phyloP scores from a whole-genome alignment of 768 basidiomycete genomes.

The Cystobasidiopsis lactophilus region DNA sequence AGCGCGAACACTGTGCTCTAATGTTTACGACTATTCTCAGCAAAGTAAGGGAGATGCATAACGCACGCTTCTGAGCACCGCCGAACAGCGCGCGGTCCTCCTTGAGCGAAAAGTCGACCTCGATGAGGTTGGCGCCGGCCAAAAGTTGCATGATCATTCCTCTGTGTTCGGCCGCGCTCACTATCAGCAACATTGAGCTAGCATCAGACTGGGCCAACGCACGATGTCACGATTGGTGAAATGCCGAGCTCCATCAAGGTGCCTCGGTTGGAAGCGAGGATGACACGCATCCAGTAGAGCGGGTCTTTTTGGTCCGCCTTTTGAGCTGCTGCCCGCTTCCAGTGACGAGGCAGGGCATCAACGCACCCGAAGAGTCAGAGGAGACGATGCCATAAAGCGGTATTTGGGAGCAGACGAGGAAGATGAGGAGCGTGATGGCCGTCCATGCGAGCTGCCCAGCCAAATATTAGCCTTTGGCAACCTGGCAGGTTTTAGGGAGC shows the following conservation, averaged over 20 bases:
- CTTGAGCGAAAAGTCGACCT: conserved; percentile 90
- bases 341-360: neutral
- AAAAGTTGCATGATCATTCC: conserved; percentile 99
- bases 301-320: no score
- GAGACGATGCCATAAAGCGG: conserved; percentile 99
- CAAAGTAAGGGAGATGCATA: no score
- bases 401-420: conserved; percentile 97
- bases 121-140: conserved; percentile 89
- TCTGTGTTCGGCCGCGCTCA: conserved; percentile 3
- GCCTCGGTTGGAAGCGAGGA: conserved; percentile 91
- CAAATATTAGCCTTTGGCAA: neutral
- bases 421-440: conserved; percentile 93
- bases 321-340: no score
- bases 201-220: neutral
- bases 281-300: conserved; percentile 99
- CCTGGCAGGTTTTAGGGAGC: neutral
- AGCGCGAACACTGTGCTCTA: conserved; percentile 63
- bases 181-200: no score
- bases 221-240: conserved; percentile 79
- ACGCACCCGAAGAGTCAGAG: conserved; percentile 58
- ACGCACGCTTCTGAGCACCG: conserved; percentile 86
- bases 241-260: conserved; percentile 99
- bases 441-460: conserved; percentile 49
- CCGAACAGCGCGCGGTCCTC: conserved; percentile 90
- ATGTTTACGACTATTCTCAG: neutral